A percentile compares a stretch with the other conserved stretches of the same genome.
Evolutionary conservation across 2,329 filamentous ascomycete genomes (phyloP).

Genomic region (Chalaropsis ovoidea): DNA sequence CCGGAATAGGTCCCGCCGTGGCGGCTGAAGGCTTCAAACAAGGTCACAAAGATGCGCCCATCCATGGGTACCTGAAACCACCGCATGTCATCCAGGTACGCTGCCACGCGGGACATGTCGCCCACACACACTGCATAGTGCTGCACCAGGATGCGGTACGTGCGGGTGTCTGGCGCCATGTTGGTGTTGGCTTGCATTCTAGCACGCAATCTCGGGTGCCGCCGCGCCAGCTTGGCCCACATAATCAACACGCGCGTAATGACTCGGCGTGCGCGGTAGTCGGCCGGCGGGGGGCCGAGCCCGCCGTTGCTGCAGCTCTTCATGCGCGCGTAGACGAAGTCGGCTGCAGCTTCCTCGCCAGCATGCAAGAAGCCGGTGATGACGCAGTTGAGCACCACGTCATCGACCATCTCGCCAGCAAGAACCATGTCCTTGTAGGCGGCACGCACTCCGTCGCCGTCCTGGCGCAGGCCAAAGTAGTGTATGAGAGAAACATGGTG

Average conservation of each 20-base stretch:
- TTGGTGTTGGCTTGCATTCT: constrained; percentile 39
- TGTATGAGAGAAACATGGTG: constrained; percentile 75
- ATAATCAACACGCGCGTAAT: constrained; percentile 49
- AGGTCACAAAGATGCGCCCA: constrained; percentile 64
- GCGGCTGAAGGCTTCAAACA: constrained; percentile 70
- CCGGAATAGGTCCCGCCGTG: constrained; percentile 39
- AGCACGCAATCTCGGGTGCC: constrained; percentile 14
- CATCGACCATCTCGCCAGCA: constrained; percentile 79
- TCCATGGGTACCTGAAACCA: constrained; percentile 57
- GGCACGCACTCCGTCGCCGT: constrained; percentile 62
- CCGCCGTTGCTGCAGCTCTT: constrained; percentile 44
- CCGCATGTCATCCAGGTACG: constrained; percentile 72
- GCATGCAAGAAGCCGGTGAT: constrained; percentile 67
- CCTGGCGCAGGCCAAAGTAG: constrained; percentile 65
- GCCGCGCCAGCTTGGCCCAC: constrained; percentile 45
- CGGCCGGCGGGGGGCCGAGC: constrained; percentile 29
- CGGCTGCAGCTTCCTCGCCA: constrained; percentile 65
- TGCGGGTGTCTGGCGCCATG: constrained; percentile 61
- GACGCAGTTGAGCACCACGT: constrained; percentile 74
- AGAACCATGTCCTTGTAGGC: constrained; percentile 78
- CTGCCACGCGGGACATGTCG: constrained; percentile 58
- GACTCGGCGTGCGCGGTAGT: constrained; percentile 40
- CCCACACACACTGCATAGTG: constrained; percentile 61
- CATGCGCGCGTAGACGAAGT: constrained; percentile 77
- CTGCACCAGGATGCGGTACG: constrained; percentile 68